phyloP scores from a whole-genome alignment of 23 red algal species.

The Pyropia haitanensis region DNA sequence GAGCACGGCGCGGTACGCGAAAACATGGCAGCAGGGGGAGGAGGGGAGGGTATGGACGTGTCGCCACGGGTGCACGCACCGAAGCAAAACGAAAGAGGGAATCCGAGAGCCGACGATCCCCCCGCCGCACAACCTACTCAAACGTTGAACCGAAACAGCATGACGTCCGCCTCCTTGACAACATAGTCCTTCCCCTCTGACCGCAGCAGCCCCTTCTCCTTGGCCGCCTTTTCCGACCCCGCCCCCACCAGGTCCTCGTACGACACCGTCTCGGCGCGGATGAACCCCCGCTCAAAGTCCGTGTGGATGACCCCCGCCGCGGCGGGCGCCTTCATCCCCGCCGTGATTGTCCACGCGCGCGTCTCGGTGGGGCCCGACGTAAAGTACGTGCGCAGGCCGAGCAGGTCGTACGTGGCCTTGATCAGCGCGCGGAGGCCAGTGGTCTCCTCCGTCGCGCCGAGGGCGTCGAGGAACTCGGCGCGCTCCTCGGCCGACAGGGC shows the following conservation, averaged over 20 bases:
- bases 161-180: slow-evolving; percentile 93
- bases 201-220: slow-evolving; percentile 87
- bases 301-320: slow-evolving; percentile 95
- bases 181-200: slow-evolving; percentile 95
- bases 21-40: too few relatives aligned
- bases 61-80: too few relatives aligned
- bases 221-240: slow-evolving; percentile 73
- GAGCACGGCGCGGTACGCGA: too few relatives aligned
- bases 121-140: too few relatives aligned
- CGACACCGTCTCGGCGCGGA: slow-evolving; percentile 78
- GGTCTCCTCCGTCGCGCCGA: slow-evolving; percentile 61
- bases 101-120: too few relatives aligned
- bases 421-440: slow-evolving; percentile 72
- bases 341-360: slow-evolving; percentile 88
- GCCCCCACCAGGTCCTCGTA: slow-evolving; percentile 57
- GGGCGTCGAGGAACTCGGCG: slow-evolving; percentile 60
- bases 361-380: slow-evolving; percentile 91
- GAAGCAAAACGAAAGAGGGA: too few relatives aligned
- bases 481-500: slow-evolving; percentile 44
- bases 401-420: slow-evolving; percentile 70
- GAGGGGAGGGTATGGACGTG: too few relatives aligned
- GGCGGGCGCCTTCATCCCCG: slow-evolving; percentile 79
- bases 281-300: slow-evolving; percentile 98
- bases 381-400: slow-evolving; percentile 90
- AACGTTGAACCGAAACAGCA: slow-evolving; percentile 99